Evolutionary conservation across 345 rosid species (phyloP), one percentile per base, ranked within the genome.

Genomic region (Ceriops zippeliana): DNA sequence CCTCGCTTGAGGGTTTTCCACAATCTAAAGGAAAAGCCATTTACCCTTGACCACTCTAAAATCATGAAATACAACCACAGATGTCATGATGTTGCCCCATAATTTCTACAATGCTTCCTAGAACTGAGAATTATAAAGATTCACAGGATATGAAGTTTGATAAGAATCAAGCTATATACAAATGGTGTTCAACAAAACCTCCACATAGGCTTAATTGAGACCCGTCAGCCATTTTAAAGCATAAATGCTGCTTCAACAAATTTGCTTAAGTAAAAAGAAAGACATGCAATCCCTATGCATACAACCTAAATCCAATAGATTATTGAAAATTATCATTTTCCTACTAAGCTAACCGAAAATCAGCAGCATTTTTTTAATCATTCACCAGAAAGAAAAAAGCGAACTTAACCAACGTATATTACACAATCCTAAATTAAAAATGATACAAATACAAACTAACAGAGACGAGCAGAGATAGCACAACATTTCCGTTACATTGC

Each of bases 191-290:
- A 24, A 19, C 70, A 1, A 27, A 26, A 8, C 15, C 26, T 21
- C 28, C 1, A 19, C 54, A 42, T 10, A 8, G 49, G 49, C 49
- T 13, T 2, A 3, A 42, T 42, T 13, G 17, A 11, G 49, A 2
- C 32, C 5, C 26, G 26, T 61, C 20, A 32, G 49, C 49, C 16
- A 42, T 13, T 42, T 42, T 8, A 13, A 42, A 42, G 49, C 16
- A 42, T 4, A 11, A 42, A 42, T 42, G 49, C 49, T 42, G 17
- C 11, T 20, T 58, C 11, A 57, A 35, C 46, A 37, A 47, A 7
- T n/a, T 31, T 60, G 2, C 72, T 47, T 10, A 46, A 65, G 42
- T 28, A 46, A 54, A 61, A 31, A 35, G 10, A 66, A 66, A 16
- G 8, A 26, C 13, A 11, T 42, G n/a, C 7, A 53, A 68, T 5